Evolutionary conservation across 2,329 filamentous ascomycete species (phyloP).

Genomic region (Basipetospora chlamydospora): DNA sequence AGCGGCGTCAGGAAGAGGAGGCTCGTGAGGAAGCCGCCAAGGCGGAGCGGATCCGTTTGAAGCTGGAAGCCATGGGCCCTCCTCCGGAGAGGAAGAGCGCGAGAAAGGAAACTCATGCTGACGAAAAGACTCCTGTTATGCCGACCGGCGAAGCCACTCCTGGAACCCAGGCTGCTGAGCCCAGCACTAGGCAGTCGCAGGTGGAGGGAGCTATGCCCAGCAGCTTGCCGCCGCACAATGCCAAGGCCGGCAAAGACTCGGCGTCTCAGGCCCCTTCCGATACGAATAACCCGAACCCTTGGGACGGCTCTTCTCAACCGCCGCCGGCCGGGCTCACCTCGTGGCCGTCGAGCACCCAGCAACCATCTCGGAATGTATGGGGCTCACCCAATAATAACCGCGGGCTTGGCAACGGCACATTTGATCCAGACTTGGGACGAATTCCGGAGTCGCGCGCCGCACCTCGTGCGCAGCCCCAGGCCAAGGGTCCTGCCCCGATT

Average conservation of each 20-base stretch:
- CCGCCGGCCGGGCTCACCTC: conserved; percentile 3
- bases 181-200: too few relatives aligned
- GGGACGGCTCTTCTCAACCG: conserved; percentile 5
- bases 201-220: conserved; percentile 14
- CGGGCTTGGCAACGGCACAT: conserved; percentile 65
- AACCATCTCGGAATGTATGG: conserved; percentile 51
- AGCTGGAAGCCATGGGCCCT: conserved; percentile 55
- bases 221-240: conserved; percentile 11
- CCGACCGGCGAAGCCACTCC: conserved; percentile 1
- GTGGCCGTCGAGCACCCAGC: conserved; percentile 16
- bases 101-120: conserved; percentile 33
- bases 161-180: too few relatives aligned
- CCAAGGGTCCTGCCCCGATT: conserved; percentile 29
- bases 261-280: too few relatives aligned
- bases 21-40: conserved; percentile 58
- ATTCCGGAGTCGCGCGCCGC: conserved; percentile 23
- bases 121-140: conserved; percentile 20
- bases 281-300: conserved; percentile 1
- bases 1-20: conserved; percentile 53
- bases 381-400: conserved; percentile 57
- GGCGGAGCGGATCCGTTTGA: conserved; percentile 56
- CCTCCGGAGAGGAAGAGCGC: conserved; percentile 43
- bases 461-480: conserved; percentile 12
- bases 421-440: conserved; percentile 45
- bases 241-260: too few relatives aligned